Conservation (phyloP, 2,329 filamentous ascomycete genomes). For the Fusarium armeniacum region DNA sequence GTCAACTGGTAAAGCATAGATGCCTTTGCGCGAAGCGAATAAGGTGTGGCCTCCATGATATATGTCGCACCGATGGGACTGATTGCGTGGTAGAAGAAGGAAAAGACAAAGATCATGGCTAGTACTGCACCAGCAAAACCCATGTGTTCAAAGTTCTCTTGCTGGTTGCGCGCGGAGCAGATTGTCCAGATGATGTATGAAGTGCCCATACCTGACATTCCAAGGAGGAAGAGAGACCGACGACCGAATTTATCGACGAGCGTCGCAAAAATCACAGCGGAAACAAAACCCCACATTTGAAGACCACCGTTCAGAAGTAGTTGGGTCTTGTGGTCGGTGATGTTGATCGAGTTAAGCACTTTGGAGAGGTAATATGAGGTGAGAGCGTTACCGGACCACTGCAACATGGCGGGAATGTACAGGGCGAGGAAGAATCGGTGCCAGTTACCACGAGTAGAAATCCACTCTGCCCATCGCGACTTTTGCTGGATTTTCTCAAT, state of each 20-base stretch:
- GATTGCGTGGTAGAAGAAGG: conserved; percentile 51
- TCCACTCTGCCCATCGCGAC: conserved; percentile 40
- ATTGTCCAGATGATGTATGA: conserved; percentile 59
- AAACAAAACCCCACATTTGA: conserved; percentile 55
- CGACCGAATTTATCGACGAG: conserved; percentile 59
- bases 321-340: conserved; percentile 52
- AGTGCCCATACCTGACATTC: conserved; percentile 54
- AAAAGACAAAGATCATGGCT: conserved; percentile 52
- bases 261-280: conserved; percentile 54
- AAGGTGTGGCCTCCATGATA: conserved; percentile 60
- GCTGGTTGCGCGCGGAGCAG: conserved; percentile 55
- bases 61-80: conserved; percentile 61
- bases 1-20: conserved; percentile 51
- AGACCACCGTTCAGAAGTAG: conserved; percentile 52
- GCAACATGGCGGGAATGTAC: conserved; percentile 50
- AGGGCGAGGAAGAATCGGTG: conserved; percentile 52
- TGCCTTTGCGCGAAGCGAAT: conserved; percentile 51
- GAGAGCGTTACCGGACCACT: conserved; percentile 52
- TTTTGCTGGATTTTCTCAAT: conserved; percentile 48
- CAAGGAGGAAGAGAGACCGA: conserved; percentile 57
- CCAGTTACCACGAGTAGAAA: conserved; percentile 49
- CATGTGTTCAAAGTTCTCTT: conserved; percentile 43
- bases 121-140: conserved; percentile 61
- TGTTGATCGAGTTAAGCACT: conserved; percentile 58
- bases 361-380: conserved; percentile 58